These are phyloP conservation scores for Boletellus deceptivus DNA, from an alignment of 1,284 basidiomycete species.

Conservation along the genomic window DNA sequence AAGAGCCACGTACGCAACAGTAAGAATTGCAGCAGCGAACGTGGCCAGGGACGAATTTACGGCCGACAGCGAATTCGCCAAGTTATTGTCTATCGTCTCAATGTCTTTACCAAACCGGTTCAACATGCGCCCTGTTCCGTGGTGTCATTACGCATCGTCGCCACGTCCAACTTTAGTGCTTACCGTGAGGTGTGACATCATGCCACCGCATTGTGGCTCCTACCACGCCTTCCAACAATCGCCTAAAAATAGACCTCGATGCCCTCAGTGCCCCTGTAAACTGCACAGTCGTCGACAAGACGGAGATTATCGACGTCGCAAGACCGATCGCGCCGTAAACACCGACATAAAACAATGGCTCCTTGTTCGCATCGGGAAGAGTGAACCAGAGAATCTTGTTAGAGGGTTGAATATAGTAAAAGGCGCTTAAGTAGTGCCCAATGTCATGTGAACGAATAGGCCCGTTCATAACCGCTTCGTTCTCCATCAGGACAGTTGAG, in stretches of 20 bases:
- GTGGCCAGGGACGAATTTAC: slow-evolving; percentile 73
- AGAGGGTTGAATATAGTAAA: slow-evolving; percentile 15
- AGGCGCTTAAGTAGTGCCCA: slow-evolving; percentile 13
- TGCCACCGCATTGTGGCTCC: slow-evolving; percentile 54
- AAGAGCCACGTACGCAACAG: slow-evolving; percentile 26
- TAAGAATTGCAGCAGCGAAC: slow-evolving; percentile 49
- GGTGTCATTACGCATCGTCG: neutral
- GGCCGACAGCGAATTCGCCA: slow-evolving; percentile 56
- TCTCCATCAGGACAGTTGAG: slow-evolving; percentile 31
- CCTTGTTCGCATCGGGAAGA: slow-evolving; percentile 44
- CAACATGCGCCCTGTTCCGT: slow-evolving; percentile 44
- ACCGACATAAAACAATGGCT: slow-evolving; percentile 51
- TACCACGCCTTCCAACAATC: slow-evolving; percentile 44
- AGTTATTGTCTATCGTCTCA: slow-evolving; percentile 45
- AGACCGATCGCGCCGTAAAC: slow-evolving; percentile 48
- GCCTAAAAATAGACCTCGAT: slow-evolving; percentile 44
- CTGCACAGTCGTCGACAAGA: slow-evolving; percentile 40
- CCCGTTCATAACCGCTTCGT: slow-evolving; percentile 29
- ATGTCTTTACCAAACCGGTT: slow-evolving; percentile 56
- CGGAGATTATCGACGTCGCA: slow-evolving; percentile 36
- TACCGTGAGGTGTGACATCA: slow-evolving; percentile 48
- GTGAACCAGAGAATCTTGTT: slow-evolving; percentile 21
- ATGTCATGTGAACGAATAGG: slow-evolving; percentile 18
- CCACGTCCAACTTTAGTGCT: neutral
- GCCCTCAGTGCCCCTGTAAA: slow-evolving; percentile 49